Evolutionary conservation across 1,284 basidiomycete species (phyloP).

Genomic region (Pulveroboletus sp.): DNA sequence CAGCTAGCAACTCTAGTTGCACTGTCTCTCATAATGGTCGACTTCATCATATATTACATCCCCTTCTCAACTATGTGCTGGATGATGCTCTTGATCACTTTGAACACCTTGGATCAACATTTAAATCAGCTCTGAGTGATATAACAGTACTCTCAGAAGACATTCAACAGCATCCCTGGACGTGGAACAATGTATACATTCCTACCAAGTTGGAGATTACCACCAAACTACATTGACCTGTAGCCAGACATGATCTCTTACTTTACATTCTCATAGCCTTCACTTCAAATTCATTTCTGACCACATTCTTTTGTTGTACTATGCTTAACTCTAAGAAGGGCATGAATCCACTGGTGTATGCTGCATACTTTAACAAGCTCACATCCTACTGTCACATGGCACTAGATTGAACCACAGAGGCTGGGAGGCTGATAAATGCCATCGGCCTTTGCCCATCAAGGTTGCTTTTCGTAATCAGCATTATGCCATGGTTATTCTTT

Average conservation of each 20-base stretch:
- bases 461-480: background rate
- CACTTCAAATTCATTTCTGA: background rate
- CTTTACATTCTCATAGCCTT: background rate
- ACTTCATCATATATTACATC: too few species aligned
- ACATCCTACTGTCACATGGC: background rate
- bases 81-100: background rate
- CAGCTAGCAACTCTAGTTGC: background rate
- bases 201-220: background rate
- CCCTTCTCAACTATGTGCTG: background rate
- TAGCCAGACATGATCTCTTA: background rate
- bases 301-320: background rate
- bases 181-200: background rate
- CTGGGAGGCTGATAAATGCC: background rate
- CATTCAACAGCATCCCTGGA: background rate
- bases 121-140: background rate
- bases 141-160: background rate
- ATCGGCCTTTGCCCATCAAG: background rate
- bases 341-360: background rate
- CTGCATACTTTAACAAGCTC: slow-evolving; percentile 1
- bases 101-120: background rate
- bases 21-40: too few species aligned
- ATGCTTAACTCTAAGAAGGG: background rate
- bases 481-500: background rate
- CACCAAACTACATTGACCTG: background rate
- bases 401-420: background rate